Evolutionary conservation across 768 basidiomycete species (phyloP), one percentile per base, ranked within the genome.

Genomic region (Candolleomyces efflorescens): DNA sequence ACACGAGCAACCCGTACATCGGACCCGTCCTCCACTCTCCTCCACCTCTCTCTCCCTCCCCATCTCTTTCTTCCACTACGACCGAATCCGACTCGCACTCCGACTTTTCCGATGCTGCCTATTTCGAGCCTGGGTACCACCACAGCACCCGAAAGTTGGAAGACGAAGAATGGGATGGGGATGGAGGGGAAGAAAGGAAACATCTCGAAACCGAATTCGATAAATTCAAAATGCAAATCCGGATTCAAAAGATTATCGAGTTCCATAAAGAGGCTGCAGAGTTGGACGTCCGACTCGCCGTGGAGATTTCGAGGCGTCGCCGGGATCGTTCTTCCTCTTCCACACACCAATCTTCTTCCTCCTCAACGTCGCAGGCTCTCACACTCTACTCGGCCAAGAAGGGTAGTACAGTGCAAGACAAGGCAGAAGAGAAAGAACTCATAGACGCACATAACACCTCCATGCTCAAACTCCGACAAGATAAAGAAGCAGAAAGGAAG

Each of bases 401-500:
- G 9, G 23, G 45, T 15, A 23, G 18, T 2, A 24, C 17, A 11
- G 18, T n/a, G 1, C 60, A 61, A 24, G 62, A 64, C 47, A 69
- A 71, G 43, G 68, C 63, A 26, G 69, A 70, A 24, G 70, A 75
- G 9, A 62, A 63, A 10, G 59, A 68, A 62, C 65, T 60, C 66
- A 65, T 78, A 24, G 57, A 69, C 51, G 68, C 76, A 66, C 78
- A 75, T 59, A 73, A 78, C 60, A 67, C 68, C 50, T 61, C 63
- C 37, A 76, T 78, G 72, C 46, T 68, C 17, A 60, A 69, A 53
- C 68, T 84, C 54, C 75, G 76, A 48, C 71, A 72, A 32, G 59
- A 69, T 61, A 84, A 83, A 59, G 82, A 82, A 63, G 74, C 65
- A 47, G 75, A 84, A 62, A 69, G 82, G 47, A 78, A 77, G 68